Conservation (phyloP, 2,329 filamentous ascomycete genomes). For the Phaeosphaeria sp. region DNA sequence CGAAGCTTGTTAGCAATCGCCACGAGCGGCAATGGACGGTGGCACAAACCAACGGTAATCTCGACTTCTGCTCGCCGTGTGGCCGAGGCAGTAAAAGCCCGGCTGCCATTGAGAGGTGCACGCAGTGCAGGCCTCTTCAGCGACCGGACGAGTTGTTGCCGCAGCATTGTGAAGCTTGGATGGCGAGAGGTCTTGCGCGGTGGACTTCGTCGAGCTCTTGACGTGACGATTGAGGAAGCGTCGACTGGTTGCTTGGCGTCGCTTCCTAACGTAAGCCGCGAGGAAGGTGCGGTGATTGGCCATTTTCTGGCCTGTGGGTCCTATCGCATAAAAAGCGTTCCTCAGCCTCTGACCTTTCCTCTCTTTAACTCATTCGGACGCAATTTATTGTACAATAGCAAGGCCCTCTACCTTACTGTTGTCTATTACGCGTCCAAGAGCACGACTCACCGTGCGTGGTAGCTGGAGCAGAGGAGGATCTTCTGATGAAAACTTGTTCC, state of each 20-base stretch:
- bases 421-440: conserved; percentile 70
- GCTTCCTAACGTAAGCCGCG: no score
- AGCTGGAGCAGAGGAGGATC: conserved; percentile 69
- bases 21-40: conserved; percentile 24
- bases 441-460: conserved; percentile 61
- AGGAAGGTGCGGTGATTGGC: no score
- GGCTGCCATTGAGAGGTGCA: conserved; percentile 64
- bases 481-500: conserved; percentile 67
- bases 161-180: conserved; percentile 60
- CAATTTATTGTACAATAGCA: conserved; percentile 70
- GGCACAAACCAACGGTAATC: conserved; percentile 84
- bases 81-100: conserved; percentile 81
- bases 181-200: conserved; percentile 35
- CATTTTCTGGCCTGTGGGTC: no score
- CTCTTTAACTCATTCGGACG: conserved; percentile 50
- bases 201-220: conserved; percentile 34
- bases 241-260: no score
- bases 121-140: conserved; percentile 63
- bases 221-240: no score
- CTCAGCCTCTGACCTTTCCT: neutral
- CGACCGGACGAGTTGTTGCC: conserved; percentile 69
- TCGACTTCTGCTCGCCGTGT: conserved; percentile 89
- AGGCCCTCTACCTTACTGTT: conserved; percentile 59
- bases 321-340: no score
- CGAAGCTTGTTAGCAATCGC: conserved; percentile 44